Percentiles rank a stretch among this genome's conserved stretches.
Conservation (phyloP, 225 moss, liverwort and hornwort species). For the Thuidium tamariscinum region DNA sequence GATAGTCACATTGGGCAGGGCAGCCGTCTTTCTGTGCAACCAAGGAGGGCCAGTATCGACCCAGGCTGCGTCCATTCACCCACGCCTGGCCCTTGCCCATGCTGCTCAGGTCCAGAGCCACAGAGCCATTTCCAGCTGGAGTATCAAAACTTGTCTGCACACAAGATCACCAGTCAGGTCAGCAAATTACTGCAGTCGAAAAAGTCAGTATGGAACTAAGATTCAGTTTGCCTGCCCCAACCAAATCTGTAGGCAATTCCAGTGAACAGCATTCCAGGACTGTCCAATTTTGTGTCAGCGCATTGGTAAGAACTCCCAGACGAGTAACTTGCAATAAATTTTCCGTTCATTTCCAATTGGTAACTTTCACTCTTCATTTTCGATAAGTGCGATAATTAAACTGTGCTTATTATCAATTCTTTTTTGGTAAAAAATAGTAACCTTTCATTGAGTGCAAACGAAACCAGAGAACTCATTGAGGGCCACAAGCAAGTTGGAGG, state of each 20-base stretch:
- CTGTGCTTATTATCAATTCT: not conserved
- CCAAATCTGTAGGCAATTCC: not conserved
- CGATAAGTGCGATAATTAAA: not conserved
- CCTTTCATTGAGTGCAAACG: not conserved
- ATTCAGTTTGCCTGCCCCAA: not conserved
- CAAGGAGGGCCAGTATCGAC: slow-evolving; percentile 62
- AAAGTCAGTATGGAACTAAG: not conserved
- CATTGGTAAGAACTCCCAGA: not conserved
- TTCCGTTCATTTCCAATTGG: not conserved
- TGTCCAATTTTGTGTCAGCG: not conserved
- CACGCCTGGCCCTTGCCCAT: slow-evolving; percentile 87
- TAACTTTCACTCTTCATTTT: not conserved
- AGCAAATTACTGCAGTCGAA: not conserved
- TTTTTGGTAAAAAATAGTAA: not conserved
- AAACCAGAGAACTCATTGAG: not conserved
- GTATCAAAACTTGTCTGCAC: slow-evolving; percentile 57
- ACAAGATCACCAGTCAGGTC: not conserved
- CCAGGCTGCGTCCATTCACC: slow-evolving; percentile 70
- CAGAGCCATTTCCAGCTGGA: slow-evolving; percentile 44
- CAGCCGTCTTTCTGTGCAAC: slow-evolving; percentile 11
- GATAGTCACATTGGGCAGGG: slow-evolving; percentile 46
- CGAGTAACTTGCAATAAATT: not conserved
- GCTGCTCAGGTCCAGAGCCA: slow-evolving; percentile 59
- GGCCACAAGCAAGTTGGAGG: not conserved
- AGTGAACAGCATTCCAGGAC: not conserved